phyloP scores from a whole-genome alignment of 305 asterid species.

The Fraxinus platypoda region DNA sequence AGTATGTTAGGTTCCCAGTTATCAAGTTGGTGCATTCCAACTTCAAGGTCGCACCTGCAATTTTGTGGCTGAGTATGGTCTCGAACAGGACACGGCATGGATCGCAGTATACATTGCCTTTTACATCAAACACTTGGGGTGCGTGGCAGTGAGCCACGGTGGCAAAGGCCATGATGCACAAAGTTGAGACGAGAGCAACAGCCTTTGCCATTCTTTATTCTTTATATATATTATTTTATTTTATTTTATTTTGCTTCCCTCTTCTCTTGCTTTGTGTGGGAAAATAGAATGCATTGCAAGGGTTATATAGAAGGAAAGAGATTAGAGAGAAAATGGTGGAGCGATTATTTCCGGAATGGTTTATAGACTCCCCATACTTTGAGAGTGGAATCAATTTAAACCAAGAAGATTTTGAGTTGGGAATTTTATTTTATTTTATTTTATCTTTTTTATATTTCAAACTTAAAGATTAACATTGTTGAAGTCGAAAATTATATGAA shows the following conservation, averaged over 20 bases:
- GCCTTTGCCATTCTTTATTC: slow-evolving; percentile 39
- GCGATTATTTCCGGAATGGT: neutral
- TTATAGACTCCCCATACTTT: neutral
- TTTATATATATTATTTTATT: neutral
- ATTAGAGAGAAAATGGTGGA: neutral
- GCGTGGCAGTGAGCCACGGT: slow-evolving; percentile 17
- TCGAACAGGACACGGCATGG: slow-evolving; percentile 51
- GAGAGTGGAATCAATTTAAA: neutral
- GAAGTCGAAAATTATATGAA: too few species aligned
- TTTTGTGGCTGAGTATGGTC: slow-evolving; percentile 29
- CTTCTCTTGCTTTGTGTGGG: slow-evolving; percentile 15
- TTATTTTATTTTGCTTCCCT: neutral
- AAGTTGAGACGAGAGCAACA: slow-evolving; percentile 28
- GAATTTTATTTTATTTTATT: neutral
- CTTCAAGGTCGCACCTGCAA: slow-evolving; percentile 38
- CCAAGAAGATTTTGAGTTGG: neutral
- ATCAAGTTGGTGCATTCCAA: slow-evolving; percentile 34
- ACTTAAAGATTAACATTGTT: too few species aligned
- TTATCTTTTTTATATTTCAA: too few species aligned
- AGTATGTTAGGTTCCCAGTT: slow-evolving; percentile 25
- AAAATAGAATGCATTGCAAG: neutral
- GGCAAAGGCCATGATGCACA: slow-evolving; percentile 46
- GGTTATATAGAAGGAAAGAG: neutral
- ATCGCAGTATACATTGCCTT: slow-evolving; percentile 60
- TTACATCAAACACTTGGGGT: slow-evolving; percentile 24